Percentiles rank a stretch among this genome's conserved stretches.
These are phyloP conservation scores for Epicoccum sorghinum DNA, from an alignment of 2,329 filamentous ascomycete species.

Conservation along the genomic window DNA sequence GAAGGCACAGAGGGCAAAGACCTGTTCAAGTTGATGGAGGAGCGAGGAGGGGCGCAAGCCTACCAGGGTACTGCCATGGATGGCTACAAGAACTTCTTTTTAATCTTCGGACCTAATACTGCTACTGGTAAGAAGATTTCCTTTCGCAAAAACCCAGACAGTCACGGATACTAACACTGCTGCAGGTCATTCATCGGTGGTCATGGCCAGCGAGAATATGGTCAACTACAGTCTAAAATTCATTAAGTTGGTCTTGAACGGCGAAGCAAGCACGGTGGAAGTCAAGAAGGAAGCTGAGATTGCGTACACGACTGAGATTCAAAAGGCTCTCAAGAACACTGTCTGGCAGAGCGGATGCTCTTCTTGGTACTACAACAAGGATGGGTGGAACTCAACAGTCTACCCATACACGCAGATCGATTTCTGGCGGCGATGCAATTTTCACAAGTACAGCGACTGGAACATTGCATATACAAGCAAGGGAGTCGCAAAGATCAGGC, in stretches of 20 bases:
- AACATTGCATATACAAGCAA: slow-evolving; percentile 57
- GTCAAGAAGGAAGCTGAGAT: slow-evolving; percentile 75
- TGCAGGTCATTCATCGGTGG: slow-evolving; percentile 66
- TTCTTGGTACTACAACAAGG: slow-evolving; percentile 76
- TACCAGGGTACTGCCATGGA: slow-evolving; percentile 65
- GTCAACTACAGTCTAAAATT: slow-evolving; percentile 66
- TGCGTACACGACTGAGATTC: slow-evolving; percentile 61
- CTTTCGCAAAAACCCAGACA: too few species aligned
- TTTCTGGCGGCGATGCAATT: slow-evolving; percentile 58
- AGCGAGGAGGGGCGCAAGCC: slow-evolving; percentile 65
- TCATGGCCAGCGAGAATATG: slow-evolving; percentile 66
- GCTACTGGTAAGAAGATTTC: slow-evolving; percentile 54
- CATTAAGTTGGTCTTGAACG: slow-evolving; percentile 73
- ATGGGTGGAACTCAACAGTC: slow-evolving; percentile 77
- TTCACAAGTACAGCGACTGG: slow-evolving; percentile 62
- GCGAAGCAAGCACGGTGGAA: slow-evolving; percentile 90
- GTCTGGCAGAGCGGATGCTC: slow-evolving; percentile 59
- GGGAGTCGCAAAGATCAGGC: slow-evolving; percentile 48
- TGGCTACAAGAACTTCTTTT: slow-evolving; percentile 66
- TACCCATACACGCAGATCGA: slow-evolving; percentile 61
- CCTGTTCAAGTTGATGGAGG: slow-evolving; percentile 62
- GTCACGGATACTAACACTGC: slow-evolving; percentile 50
- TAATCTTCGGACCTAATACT: slow-evolving; percentile 68
- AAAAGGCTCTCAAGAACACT: slow-evolving; percentile 53
- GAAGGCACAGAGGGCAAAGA: slow-evolving; percentile 58